These are phyloP conservation scores for Marasmius tenuissimus DNA, from an alignment of 1,284 basidiomycete genomes.

Conservation along the genomic window DNA sequence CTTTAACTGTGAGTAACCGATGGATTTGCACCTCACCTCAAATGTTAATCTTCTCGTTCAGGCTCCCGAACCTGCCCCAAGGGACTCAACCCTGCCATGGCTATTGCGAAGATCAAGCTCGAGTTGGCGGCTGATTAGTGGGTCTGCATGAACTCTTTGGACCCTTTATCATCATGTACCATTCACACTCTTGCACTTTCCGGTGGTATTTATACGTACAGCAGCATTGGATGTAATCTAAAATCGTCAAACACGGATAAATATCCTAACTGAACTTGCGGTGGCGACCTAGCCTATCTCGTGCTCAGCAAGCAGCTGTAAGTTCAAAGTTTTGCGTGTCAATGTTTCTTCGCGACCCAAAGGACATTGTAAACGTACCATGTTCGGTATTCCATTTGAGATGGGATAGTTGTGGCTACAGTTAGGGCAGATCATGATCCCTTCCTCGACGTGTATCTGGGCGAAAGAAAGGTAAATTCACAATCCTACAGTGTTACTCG, in stretches of 20 bases:
- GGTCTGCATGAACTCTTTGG: background rate
- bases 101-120: slow-evolving; percentile 88
- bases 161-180: background rate
- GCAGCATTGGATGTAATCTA: background rate
- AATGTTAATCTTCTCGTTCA: slow-evolving; percentile 24
- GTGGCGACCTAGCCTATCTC: slow-evolving; percentile 63
- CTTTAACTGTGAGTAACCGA: slow-evolving; percentile 79
- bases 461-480: background rate
- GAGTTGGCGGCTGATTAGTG: slow-evolving; percentile 77
- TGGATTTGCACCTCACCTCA: no score
- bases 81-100: slow-evolving; percentile 89
- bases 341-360: background rate
- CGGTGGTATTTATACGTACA: background rate
- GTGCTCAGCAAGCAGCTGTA: slow-evolving; percentile 86
- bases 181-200: background rate
- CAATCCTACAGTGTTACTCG: background rate
- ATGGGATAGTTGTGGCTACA: slow-evolving; percentile 92
- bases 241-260: background rate
- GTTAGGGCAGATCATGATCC: slow-evolving; percentile 91
- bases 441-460: slow-evolving; percentile 92
- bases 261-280: background rate
- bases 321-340: slow-evolving; percentile 3
- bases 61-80: slow-evolving; percentile 92
- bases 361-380: slow-evolving; percentile 59
- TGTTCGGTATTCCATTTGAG: slow-evolving; percentile 95